Conservation (phyloP, 163 green algal genomes). For the Scenedesmus sp. region DNA sequence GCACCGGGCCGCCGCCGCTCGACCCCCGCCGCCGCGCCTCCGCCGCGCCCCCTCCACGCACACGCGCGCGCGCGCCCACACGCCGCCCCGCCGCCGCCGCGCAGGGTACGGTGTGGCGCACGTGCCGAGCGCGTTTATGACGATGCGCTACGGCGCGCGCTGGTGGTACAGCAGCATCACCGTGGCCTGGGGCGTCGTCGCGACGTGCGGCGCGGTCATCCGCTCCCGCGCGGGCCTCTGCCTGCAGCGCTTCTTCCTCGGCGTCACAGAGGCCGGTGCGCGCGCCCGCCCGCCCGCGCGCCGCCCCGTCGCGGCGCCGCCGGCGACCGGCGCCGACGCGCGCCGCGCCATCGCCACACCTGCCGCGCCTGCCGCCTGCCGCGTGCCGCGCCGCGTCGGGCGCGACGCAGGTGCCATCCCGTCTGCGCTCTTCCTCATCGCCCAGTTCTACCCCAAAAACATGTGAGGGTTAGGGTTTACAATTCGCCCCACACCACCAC, state of each 20-base stretch:
- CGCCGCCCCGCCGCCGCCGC: too few species aligned
- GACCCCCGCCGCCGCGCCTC: too few species aligned
- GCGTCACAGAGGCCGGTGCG: constrained; percentile 11
- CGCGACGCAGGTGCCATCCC: constrained; percentile 30
- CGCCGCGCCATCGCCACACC: too few species aligned
- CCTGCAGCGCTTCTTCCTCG: constrained; percentile 13
- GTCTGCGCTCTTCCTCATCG: constrained; percentile 1
- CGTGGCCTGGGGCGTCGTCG: constrained; percentile 2
- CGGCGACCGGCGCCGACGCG: too few species aligned
- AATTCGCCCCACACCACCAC: neutral
- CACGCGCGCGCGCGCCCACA: too few species aligned
- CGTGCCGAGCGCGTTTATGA: constrained; percentile 27
- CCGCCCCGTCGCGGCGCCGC: too few species aligned
- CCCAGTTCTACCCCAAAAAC: constrained; percentile 13
- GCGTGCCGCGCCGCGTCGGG: too few species aligned
- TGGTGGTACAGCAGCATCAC: constrained; percentile 19
- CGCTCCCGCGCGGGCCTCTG: neutral
- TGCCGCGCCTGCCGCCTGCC: too few species aligned
- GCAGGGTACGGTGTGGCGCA: constrained; percentile 6
- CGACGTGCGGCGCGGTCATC: constrained; percentile 1
- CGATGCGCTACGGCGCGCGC: constrained; percentile 10
- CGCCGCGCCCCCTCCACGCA: neutral
- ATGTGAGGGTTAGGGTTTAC: constrained; percentile 7
- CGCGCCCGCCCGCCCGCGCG: too few species aligned
- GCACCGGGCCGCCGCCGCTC: too few species aligned